Base-by-base conservation (phyloP, 495 filamentous ascomycete genomes). In the Cairneyella variabilis region DNA sequence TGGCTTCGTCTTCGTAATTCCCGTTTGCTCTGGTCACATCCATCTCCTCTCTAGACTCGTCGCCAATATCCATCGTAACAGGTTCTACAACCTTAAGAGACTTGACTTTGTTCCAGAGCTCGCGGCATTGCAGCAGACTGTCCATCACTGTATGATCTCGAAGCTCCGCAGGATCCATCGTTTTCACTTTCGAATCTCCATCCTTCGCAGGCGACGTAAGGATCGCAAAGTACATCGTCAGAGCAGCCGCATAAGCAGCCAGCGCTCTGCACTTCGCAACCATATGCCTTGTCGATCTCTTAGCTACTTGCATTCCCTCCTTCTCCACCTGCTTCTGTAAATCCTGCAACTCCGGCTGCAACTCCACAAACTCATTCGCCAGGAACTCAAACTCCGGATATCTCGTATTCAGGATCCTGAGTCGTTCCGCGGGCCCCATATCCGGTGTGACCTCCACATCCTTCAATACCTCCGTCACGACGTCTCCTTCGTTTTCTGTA, bases 331-430 rank as follows among this genome's bases (percentile, higher is more conserved):
- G 71, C 30, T 80, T 57, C 26, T 73, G 66, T 16, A 88, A 70
- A n/a, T 76, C 68, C 30, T 71, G 63, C 49, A 91, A 76, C 3
- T 83, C 64, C 16, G 78, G 72, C 60, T 93, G 87, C 30, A 96
- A 70, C 20, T 80, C 74, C 48, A 84, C 64, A 57, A 92, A 89
- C 60, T 96, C 91, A 56, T 88, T 83, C 25, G 87, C 81, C 26
- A 98, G 70, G 27, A 84, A 85, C 53, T 91, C 85, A 61, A 97
- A 96, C 63, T 98, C 93, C 3, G 93, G 93, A 66, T 97, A 95
- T 65, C 88, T 75, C 6, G 82, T 76, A 53, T 84, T 83, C 43
- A 98, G 63, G 12, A 97, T 76, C 64, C 83, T 85, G 57, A 88
- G 68, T 58, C 85, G 79, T 62, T 97, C 91, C 36, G 86, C 83